Percentiles rank a stretch among this genome's conserved stretches.
Evolutionary conservation across 768 basidiomycete species (phyloP).

Genomic region (Macrolepiota fuliginosa): DNA sequence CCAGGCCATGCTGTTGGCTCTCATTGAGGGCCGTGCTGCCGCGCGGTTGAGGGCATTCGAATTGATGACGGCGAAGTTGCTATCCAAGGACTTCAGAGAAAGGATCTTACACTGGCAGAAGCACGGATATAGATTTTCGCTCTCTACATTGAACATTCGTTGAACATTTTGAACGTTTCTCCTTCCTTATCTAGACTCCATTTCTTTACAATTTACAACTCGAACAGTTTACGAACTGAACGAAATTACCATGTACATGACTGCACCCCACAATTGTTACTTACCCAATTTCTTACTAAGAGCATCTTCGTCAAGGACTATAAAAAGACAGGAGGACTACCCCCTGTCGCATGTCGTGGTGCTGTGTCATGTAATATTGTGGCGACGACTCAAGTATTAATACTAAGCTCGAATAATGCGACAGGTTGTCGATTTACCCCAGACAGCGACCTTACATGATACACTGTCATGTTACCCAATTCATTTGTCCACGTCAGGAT

Average conservation of each 20-base stretch:
- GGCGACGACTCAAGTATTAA: too few species aligned
- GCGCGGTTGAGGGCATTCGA: conserved; percentile 1
- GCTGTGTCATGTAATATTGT: too few species aligned
- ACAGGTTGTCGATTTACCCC: too few species aligned
- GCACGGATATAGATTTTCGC: not conserved
- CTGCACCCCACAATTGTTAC: not conserved
- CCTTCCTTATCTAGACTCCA: not conserved
- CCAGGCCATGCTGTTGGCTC: conserved; percentile 21
- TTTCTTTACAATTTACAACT: not conserved
- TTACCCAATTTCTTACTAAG: too few species aligned
- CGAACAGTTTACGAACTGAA: not conserved
- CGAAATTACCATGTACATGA: not conserved
- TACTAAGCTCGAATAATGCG: too few species aligned
- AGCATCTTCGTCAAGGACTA: too few species aligned
- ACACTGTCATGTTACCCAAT: too few species aligned
- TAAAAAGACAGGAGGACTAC: too few species aligned
- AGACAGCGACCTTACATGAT: too few species aligned
- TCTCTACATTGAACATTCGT: conserved; percentile 6
- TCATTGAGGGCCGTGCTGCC: conserved; percentile 22
- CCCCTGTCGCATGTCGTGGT: too few species aligned
- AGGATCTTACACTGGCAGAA: not conserved
- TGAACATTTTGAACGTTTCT: not conserved
- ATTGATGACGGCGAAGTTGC: conserved; percentile 2
- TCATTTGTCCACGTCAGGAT: too few species aligned
- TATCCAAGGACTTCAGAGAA: conserved; percentile 7